Percentiles rank a stretch among this genome's conserved stretches.
These are phyloP conservation scores for Rasamsonia emersonii DNA, from an alignment of 2,329 filamentous ascomycete genomes.

Conservation along the genomic window DNA sequence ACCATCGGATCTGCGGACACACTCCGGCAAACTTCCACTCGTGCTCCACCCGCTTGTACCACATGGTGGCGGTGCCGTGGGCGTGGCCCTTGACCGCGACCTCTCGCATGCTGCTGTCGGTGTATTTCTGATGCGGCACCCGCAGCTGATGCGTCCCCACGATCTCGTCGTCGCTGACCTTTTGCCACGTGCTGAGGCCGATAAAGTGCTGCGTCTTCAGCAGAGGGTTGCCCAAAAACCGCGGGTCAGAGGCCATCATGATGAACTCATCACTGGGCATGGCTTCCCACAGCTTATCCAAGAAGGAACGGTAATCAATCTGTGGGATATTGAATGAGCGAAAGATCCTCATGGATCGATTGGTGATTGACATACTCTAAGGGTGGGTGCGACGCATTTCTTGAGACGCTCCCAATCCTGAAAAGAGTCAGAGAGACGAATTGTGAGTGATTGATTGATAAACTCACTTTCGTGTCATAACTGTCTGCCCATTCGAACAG, in stretches of 20 bases:
- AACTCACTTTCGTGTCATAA: too few species aligned
- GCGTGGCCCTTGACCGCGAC: conserved; percentile 49
- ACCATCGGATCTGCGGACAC: too few species aligned
- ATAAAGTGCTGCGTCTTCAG: conserved; percentile 54
- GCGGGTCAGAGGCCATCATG: conserved; percentile 43
- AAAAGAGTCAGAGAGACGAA: too few species aligned
- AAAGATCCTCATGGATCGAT: too few species aligned
- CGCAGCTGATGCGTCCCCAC: conserved; percentile 50
- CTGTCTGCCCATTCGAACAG: too few species aligned
- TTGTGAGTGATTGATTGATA: too few species aligned
- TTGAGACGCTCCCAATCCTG: too few species aligned
- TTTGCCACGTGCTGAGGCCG: conserved; percentile 47
- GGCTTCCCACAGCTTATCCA: too few species aligned
- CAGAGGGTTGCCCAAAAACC: conserved; percentile 49
- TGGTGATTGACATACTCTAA: too few species aligned
- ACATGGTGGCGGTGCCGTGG: conserved; percentile 46
- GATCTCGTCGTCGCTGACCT: conserved; percentile 45
- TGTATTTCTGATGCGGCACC: conserved; percentile 50
- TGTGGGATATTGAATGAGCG: too few species aligned
- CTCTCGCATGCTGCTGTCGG: conserved; percentile 31
- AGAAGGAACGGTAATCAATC: too few species aligned
- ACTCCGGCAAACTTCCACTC: conserved; percentile 52
- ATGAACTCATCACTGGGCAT: conserved; percentile 51
- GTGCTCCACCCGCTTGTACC: conserved; percentile 46
- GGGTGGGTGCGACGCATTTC: too few species aligned